Conservation (phyloP, 23 red algal species). For the Gracilaria gracilis region DNA sequence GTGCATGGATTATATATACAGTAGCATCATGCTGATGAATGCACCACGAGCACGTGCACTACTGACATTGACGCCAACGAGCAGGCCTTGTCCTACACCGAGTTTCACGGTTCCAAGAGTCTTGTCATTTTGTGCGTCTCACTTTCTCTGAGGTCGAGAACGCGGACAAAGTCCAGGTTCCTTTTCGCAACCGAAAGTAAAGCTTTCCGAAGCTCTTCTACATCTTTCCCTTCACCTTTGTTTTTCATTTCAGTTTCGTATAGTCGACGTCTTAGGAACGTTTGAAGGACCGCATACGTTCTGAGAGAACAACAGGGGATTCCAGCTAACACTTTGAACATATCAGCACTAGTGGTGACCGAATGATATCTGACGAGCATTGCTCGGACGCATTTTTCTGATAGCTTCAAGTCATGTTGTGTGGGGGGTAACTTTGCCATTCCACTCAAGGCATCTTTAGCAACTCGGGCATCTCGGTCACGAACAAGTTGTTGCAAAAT, state of each 20-base stretch:
- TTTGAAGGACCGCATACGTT: conserved; percentile 16
- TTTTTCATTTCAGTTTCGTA: conserved; percentile 9
- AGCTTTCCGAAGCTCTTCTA: conserved; percentile 12
- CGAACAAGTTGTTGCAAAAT: conserved; percentile 6
- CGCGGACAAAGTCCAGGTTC: conserved; percentile 10
- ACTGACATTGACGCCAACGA: no score
- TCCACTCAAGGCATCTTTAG: conserved; percentile 5
- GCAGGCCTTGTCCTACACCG: neutral
- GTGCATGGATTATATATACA: no score
- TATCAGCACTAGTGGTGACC: neutral
- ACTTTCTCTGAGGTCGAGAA: conserved; percentile 16
- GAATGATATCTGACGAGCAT: neutral
- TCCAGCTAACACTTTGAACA: neutral
- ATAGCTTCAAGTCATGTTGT: conserved; percentile 2
- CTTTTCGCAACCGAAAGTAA: neutral
- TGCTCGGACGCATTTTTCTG: conserved; percentile 32
- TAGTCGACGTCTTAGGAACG: conserved; percentile 1
- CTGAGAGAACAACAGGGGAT: conserved; percentile 1
- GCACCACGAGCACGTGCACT: neutral
- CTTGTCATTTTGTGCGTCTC: conserved; percentile 32
- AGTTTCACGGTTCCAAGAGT: neutral
- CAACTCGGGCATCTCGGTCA: conserved; percentile 25
- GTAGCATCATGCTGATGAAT: no score
- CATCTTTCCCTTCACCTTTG: no score
- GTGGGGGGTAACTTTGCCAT: neutral